Conservation (phyloP, 1,284 basidiomycete genomes). For the Pseudomicrostroma phylloplanum region DNA sequence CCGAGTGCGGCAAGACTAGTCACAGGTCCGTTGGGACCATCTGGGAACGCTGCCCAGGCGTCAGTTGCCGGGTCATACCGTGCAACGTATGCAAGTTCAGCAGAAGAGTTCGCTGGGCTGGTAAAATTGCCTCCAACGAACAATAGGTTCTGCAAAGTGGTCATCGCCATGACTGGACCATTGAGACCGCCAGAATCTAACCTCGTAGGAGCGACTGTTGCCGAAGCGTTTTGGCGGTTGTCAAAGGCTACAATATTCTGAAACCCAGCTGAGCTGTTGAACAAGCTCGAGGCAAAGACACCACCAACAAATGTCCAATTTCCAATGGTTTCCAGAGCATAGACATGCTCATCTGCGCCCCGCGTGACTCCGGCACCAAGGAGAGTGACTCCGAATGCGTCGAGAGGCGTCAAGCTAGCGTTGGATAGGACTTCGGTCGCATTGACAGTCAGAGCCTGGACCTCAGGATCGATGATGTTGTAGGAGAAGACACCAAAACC, state of each 20-base stretch:
- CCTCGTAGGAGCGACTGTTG: slow-evolving; percentile 51
- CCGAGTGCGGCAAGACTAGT: slow-evolving; percentile 58
- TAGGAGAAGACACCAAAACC: slow-evolving; percentile 41
- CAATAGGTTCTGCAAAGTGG: slow-evolving; percentile 54
- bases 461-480: slow-evolving; percentile 29
- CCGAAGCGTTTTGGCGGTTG: slow-evolving; percentile 53
- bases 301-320: slow-evolving; percentile 69
- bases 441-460: slow-evolving; percentile 29
- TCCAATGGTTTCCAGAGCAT: slow-evolving; percentile 56
- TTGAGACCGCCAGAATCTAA: slow-evolving; percentile 49
- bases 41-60: slow-evolving; percentile 66
- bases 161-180: slow-evolving; percentile 39
- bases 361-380: slow-evolving; percentile 49
- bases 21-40: slow-evolving; percentile 73
- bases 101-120: slow-evolving; percentile 61
- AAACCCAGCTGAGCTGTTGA: slow-evolving; percentile 34
- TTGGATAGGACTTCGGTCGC: slow-evolving; percentile 58
- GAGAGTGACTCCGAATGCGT: slow-evolving; percentile 62
- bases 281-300: slow-evolving; percentile 57
- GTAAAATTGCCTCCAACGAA: slow-evolving; percentile 82
- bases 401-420: slow-evolving; percentile 65
- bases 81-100: slow-evolving; percentile 58
- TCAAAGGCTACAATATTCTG: slow-evolving; percentile 71
- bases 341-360: slow-evolving; percentile 43
- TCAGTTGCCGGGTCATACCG: slow-evolving; percentile 66